Evolutionary conservation across 2,329 filamentous ascomycete genomes (phyloP), one percentile per base, ranked within the genome.

Genomic region (Xylaria digitata): DNA sequence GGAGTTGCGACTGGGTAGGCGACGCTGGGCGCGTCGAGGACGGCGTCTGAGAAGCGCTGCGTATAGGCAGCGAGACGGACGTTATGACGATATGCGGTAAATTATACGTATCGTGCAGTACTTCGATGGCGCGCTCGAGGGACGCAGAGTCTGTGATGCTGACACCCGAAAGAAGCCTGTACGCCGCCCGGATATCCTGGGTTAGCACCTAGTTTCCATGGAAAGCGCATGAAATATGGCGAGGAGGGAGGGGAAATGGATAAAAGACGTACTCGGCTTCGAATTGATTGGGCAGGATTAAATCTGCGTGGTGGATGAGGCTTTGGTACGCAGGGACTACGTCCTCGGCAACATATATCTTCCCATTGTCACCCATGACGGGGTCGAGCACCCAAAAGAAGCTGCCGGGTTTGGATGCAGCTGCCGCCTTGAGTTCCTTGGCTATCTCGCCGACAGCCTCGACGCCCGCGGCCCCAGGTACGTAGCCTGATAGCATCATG

Each of bases 341-440:
- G 70, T 97, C 93, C 73, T 95, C 90, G 6, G 91, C 92, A 7
- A 99, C 95, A 76, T 99, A 99, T 13, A 99, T 84, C 72, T 87
- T 89, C 56, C 94, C 96, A 75, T 97, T 94, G 78, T 99, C 96
- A 34, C 96, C 96, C 96, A 99, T 99, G 54, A 99, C 96, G 0
- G 96, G 96, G 78, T 99, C 96, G 30, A 99, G 86, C 2, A 97
- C 93, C 95, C 95, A 98, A 81, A 98, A 98, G 82, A 98, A 97
- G 52, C 86, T 89, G 0, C 93, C 92, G 0, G 92, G 90, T 37
- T 71, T 70, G 6, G 81, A 82, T 42, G 82, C 82, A 1, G 87
- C 85, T 73, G 89, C 90, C 60, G 86, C 82, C 77, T 91, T 92
- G 67, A 97, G 85, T 73, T 97, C 93, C 70, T 90, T 85, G 13